Evolutionary conservation across 75 land plant species (phyloP).

Genomic region (Adiantum capillusveneris): DNA sequence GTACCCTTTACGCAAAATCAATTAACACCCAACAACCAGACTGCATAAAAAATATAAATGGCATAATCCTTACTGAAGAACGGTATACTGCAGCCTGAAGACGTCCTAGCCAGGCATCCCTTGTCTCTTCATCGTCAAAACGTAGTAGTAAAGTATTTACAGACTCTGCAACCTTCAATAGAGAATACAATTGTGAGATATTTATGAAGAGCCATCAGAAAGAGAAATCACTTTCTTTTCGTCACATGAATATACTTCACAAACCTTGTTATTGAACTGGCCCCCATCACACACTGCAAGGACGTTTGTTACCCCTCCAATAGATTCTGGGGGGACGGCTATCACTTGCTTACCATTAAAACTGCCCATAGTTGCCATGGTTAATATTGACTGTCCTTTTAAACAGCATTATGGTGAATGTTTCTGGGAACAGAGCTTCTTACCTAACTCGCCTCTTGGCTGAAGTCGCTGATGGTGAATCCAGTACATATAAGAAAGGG

Average conservation of each 20-base stretch:
- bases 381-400: no score
- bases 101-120: constrained; percentile 63
- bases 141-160: constrained; percentile 59
- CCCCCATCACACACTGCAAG: constrained; percentile 74
- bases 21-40: no score
- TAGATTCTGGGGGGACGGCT: constrained; percentile 47
- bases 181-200: no score
- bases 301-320: constrained; percentile 64
- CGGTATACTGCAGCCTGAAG: constrained; percentile 71
- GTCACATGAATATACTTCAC: no score
- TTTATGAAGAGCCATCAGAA: background rate
- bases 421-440: background rate
- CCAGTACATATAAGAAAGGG: constrained; percentile 85
- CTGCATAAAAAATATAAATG: no score
- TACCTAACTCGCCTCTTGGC: constrained; percentile 79
- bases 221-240: background rate
- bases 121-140: constrained; percentile 51
- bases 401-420: no score
- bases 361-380: no score
- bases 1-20: no score
- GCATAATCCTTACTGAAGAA: constrained; percentile 56
- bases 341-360: constrained; percentile 69
- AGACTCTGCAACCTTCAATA: constrained; percentile 27
- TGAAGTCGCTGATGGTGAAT: constrained; percentile 45
- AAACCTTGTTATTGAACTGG: constrained; percentile 55